phyloP scores from a whole-genome alignment of 2,329 filamentous ascomycete species.

The Diaporthe amygdali region DNA sequence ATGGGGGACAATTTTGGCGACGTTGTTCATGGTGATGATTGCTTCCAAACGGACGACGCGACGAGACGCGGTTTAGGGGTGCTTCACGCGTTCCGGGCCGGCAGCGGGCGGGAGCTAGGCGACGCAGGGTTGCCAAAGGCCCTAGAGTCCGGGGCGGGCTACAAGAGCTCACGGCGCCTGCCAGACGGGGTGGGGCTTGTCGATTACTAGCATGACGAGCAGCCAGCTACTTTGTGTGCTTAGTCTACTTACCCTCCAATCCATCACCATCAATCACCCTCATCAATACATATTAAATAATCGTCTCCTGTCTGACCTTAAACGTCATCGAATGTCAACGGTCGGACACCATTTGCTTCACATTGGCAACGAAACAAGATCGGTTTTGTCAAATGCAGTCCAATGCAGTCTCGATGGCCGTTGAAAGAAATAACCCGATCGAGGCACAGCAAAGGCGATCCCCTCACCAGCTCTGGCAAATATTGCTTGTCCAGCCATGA shows the following conservation, averaged over 20 bases:
- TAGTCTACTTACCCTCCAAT: neutral
- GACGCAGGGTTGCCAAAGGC: neutral
- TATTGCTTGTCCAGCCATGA: neutral
- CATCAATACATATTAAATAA: neutral
- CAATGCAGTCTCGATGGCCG: neutral
- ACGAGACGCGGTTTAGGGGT: neutral
- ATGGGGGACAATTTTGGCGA: neutral
- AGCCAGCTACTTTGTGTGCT: neutral
- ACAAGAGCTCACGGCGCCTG: neutral
- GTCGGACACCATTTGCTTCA: neutral
- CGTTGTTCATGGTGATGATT: neutral
- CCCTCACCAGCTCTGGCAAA: neutral
- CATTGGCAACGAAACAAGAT: neutral
- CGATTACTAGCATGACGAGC: too few relatives aligned
- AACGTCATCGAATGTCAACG: neutral
- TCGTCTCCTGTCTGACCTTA: neutral
- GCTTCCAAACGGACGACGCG: neutral
- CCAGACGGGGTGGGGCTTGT: neutral
- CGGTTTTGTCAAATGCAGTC: neutral
- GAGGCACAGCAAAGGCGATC: conserved; percentile 1
- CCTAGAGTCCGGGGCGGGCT: neutral
- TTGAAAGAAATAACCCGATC: conserved; percentile 10
- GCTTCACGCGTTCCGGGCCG: conserved; percentile 21
- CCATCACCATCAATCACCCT: neutral
- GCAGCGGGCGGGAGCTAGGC: conserved; percentile 6